Percentiles rank a stretch among this genome's conserved stretches.
phyloP scores from a whole-genome alignment of 345 rosid species.

The Conringia planisiliqua region DNA sequence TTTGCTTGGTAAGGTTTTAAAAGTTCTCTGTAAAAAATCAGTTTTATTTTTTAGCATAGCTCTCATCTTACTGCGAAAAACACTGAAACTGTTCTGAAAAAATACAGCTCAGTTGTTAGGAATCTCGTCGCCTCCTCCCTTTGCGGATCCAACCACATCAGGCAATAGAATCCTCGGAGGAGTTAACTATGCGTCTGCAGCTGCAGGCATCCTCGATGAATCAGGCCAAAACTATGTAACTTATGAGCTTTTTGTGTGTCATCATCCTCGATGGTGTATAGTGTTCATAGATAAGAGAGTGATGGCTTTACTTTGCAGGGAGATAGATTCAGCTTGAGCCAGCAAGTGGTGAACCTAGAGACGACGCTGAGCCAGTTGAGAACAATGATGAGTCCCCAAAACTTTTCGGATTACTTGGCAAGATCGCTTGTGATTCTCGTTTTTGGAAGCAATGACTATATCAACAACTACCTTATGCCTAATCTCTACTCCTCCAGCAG shows the following conservation, averaged over 20 bases:
- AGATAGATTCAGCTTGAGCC: constrained; percentile 52
- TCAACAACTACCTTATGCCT: constrained; percentile 90
- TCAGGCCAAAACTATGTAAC: constrained; percentile 71
- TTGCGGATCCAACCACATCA: constrained; percentile 57
- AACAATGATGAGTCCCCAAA: constrained; percentile 43
- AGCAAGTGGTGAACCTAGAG: constrained; percentile 68
- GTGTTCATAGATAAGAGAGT: not conserved
- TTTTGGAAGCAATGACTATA: constrained; percentile 92
- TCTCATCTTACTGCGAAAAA: constrained; percentile 1
- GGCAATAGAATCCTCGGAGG: constrained; percentile 64
- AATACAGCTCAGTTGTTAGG: constrained; percentile 59
- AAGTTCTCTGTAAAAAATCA: not conserved
- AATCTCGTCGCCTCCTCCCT: constrained; percentile 56
- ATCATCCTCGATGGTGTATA: not conserved
- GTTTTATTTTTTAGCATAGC: not conserved
- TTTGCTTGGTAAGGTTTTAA: constrained; percentile 47
- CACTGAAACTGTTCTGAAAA: not conserved
- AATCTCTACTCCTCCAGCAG: constrained; percentile 50
- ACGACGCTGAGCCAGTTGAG: constrained; percentile 55
- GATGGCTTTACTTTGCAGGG: constrained; percentile 45
- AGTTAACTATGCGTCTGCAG: constrained; percentile 85
- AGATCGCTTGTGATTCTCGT: constrained; percentile 54
- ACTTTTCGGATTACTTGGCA: constrained; percentile 44
- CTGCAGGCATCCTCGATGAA: constrained; percentile 85
- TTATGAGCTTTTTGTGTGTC: not conserved